Evolutionary conservation across 108 stramenopile species (phyloP).

Genomic region (Cylindrotheca fusiformis): DNA sequence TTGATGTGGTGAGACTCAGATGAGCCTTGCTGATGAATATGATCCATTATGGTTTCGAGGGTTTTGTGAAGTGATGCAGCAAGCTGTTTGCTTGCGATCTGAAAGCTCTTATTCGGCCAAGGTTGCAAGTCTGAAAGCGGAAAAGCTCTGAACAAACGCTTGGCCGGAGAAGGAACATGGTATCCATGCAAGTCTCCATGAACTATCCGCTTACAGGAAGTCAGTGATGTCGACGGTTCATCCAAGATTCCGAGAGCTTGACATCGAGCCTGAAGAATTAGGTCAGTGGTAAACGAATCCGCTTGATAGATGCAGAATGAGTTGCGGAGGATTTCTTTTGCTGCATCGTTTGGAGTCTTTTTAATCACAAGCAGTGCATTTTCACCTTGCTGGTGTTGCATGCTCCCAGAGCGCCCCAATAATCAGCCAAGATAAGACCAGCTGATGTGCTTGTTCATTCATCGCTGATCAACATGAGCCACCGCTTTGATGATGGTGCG

Average conservation of each 20-base stretch:
- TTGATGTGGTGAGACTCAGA: too few relatives aligned
- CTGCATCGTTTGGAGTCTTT: too few relatives aligned
- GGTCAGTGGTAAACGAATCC: neutral
- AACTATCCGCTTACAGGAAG: constrained; percentile 11
- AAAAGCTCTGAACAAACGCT: constrained; percentile 36
- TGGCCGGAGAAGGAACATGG: constrained; percentile 29
- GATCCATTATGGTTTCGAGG: neutral
- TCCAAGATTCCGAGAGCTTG: constrained; percentile 7
- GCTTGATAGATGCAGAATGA: constrained; percentile 17
- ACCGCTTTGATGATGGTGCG: too few relatives aligned
- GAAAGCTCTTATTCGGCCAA: constrained; percentile 24
- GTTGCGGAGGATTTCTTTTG: neutral
- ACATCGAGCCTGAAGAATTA: constrained; percentile 3
- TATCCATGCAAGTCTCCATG: constrained; percentile 34
- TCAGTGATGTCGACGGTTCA: neutral
- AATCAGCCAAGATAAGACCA: too few relatives aligned
- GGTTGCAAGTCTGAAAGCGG: constrained; percentile 13
- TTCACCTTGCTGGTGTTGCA: too few relatives aligned
- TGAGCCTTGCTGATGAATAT: too few relatives aligned
- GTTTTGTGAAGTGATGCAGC: constrained; percentile 7
- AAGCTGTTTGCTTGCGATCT: neutral
- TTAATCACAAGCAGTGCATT: too few relatives aligned
- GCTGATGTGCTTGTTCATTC: too few relatives aligned
- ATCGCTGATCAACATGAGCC: too few relatives aligned
- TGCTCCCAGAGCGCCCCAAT: too few relatives aligned